A percentile compares a stretch with the other conserved stretches of the same genome.
Conservation (phyloP, 306 rosid genomes). For the Abrus precatorius region DNA sequence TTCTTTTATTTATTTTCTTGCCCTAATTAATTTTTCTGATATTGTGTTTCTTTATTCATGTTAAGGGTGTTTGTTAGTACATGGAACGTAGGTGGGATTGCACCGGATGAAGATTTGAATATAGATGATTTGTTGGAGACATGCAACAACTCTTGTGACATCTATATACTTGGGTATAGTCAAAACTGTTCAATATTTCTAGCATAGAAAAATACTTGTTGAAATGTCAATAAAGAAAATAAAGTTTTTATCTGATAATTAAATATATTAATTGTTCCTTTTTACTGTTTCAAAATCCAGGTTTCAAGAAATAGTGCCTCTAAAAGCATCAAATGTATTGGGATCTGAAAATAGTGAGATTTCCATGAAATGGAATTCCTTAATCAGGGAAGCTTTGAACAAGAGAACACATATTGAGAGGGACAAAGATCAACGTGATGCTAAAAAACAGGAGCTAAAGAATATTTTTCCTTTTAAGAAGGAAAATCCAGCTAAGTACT, state of each 20-base stretch:
- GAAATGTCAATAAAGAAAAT: background rate
- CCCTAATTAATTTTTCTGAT: slow-evolving; percentile 20
- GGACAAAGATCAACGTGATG: background rate
- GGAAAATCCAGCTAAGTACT: background rate
- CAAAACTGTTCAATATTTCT: background rate
- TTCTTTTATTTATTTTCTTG: background rate
- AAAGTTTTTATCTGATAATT: slow-evolving; percentile 1
- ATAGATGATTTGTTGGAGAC: slow-evolving; percentile 73
- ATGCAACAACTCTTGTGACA: slow-evolving; percentile 65
- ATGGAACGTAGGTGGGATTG: slow-evolving; percentile 93
- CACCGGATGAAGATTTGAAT: slow-evolving; percentile 71
- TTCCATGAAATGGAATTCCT: slow-evolving; percentile 72
- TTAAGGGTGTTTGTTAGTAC: slow-evolving; percentile 83
- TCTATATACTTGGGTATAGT: slow-evolving; percentile 84
- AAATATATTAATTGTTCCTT: background rate
- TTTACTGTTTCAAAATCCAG: slow-evolving; percentile 50
- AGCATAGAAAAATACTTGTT: background rate
- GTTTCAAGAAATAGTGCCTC: slow-evolving; percentile 93
- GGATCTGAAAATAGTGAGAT: slow-evolving; percentile 72
- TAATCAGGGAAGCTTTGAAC: slow-evolving; percentile 75
- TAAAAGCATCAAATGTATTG: slow-evolving; percentile 81
- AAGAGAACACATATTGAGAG: slow-evolving; percentile 37
- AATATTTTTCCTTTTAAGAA: slow-evolving; percentile 1
- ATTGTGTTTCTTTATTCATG: slow-evolving; percentile 35
- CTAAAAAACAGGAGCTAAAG: slow-evolving; percentile 4